A percentile compares a stretch with the other conserved stretches of the same genome.
Conservation (phyloP, 768 basidiomycete species). For the Lactifluus subvellereus region DNA sequence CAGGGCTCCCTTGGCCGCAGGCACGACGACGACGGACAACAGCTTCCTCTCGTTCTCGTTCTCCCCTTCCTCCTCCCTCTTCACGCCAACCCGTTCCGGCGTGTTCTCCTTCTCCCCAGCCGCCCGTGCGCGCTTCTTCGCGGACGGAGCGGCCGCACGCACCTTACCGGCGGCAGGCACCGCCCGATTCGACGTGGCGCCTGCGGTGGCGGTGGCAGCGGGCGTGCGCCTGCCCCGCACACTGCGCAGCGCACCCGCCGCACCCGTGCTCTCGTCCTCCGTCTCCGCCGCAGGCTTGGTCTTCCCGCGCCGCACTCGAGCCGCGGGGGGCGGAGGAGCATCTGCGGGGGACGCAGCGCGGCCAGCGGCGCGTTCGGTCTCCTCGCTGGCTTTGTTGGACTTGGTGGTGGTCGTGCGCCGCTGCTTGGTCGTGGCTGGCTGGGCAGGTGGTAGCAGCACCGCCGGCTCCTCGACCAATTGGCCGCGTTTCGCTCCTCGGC, state of each 20-base stretch:
- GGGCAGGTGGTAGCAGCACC: not conserved
- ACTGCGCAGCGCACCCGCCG: conserved; percentile 5
- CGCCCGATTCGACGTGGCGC: conserved; percentile 15
- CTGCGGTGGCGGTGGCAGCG: conserved; percentile 1
- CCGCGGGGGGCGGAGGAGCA: conserved; percentile 1
- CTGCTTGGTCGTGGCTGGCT: conserved; percentile 15
- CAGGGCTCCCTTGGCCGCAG: not conserved
- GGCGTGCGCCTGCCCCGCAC: conserved; percentile 26
- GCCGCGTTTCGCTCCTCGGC: conserved; percentile 15
- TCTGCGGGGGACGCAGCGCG: conserved; percentile 14
- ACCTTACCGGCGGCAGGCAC: conserved; percentile 3
- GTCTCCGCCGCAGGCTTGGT: conserved; percentile 1
- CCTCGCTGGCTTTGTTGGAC: conserved; percentile 23
- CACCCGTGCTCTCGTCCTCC: conserved; percentile 7
- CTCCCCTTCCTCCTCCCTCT: conserved; percentile 23
- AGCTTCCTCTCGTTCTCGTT: too few relatives aligned
- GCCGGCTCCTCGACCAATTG: conserved; percentile 17
- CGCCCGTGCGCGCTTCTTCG: not conserved
- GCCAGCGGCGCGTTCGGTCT: conserved; percentile 16
- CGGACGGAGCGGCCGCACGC: conserved; percentile 8
- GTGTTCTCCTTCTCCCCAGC: conserved; percentile 33
- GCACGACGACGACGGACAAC: not conserved
- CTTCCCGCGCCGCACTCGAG: conserved; percentile 16
- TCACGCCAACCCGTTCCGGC: conserved; percentile 24
- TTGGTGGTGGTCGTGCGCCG: conserved; percentile 23